phyloP scores from a whole-genome alignment of 768 basidiomycete genomes.

The Roridomyces roridus region DNA sequence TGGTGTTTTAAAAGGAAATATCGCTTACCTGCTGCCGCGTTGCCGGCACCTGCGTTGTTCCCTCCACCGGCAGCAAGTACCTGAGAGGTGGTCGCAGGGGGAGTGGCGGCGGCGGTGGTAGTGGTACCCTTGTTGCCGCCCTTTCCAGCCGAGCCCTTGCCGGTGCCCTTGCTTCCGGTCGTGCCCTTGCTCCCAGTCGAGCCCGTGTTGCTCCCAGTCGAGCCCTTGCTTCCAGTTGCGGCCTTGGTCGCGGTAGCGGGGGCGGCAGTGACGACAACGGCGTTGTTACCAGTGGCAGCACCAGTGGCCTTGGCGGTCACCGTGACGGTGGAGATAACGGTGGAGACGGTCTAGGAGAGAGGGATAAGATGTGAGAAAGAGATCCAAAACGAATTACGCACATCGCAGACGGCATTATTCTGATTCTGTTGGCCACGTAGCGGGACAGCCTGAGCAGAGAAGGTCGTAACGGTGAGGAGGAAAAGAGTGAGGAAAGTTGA shows the following conservation, averaged over 20 bases:
- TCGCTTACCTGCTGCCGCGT: neutral
- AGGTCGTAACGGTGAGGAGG: slow-evolving; percentile 10
- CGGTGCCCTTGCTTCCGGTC: neutral
- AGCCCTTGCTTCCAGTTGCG: neutral
- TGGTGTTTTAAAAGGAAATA: no score
- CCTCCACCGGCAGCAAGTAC: neutral
- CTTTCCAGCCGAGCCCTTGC: neutral
- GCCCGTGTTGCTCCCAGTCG: neutral
- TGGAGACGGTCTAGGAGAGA: slow-evolving; percentile 4
- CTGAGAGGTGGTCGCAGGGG: neutral
- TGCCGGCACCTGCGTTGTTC: neutral
- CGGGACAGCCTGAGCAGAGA: slow-evolving; percentile 8
- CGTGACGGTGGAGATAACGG: slow-evolving; percentile 2
- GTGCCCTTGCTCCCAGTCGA: neutral
- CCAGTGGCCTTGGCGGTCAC: slow-evolving; percentile 6
- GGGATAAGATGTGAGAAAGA: neutral
- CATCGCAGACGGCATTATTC: slow-evolving; percentile 19
- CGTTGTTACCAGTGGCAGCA: neutral
- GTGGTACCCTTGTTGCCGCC: neutral
- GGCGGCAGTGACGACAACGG: neutral
- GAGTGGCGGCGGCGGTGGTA: neutral
- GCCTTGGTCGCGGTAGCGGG: neutral
- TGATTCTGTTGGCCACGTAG: slow-evolving; percentile 1
- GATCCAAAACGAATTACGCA: neutral
- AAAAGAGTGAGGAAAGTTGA: slow-evolving; percentile 18